phyloP scores from a whole-genome alignment of 148 eudicot genomes.

The Rhododendron griersonianum region DNA sequence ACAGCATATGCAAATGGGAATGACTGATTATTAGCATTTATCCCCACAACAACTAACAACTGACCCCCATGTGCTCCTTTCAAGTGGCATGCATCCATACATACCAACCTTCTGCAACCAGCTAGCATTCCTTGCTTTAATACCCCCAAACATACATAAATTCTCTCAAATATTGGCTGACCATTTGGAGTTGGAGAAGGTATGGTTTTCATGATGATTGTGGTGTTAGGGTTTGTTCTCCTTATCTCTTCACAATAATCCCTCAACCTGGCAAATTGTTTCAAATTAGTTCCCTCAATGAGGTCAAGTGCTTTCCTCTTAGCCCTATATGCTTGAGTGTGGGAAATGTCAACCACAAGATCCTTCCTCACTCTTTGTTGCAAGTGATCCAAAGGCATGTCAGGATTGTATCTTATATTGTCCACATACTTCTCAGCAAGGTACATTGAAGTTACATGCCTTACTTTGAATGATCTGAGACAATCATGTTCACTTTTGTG shows the following conservation, averaged over 20 bases:
- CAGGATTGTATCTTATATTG: background rate
- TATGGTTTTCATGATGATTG: background rate
- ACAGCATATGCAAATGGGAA: background rate
- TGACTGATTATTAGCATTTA: background rate
- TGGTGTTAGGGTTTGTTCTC: background rate
- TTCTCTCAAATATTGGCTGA: background rate
- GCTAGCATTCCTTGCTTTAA: too few relatives aligned
- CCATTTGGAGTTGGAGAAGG: background rate
- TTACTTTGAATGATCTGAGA: background rate
- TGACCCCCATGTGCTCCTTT: too few relatives aligned
- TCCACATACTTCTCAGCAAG: background rate
- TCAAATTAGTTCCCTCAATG: too few relatives aligned
- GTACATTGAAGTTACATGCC: background rate
- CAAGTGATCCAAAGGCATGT: background rate
- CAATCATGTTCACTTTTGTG: background rate
- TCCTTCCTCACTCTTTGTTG: background rate
- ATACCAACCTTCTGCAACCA: too few relatives aligned
- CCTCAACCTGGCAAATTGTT: too few relatives aligned
- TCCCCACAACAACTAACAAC: too few relatives aligned
- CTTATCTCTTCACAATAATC: background rate
- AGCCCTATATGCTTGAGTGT: too few relatives aligned
- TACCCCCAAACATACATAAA: too few relatives aligned
- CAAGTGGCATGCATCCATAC: too few relatives aligned
- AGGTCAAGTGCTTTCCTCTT: too few relatives aligned
- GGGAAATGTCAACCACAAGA: too few relatives aligned